Conservation (phyloP, 2,329 filamentous ascomycete genomes). For the Chrysoporthe deuterocubensis region DNA sequence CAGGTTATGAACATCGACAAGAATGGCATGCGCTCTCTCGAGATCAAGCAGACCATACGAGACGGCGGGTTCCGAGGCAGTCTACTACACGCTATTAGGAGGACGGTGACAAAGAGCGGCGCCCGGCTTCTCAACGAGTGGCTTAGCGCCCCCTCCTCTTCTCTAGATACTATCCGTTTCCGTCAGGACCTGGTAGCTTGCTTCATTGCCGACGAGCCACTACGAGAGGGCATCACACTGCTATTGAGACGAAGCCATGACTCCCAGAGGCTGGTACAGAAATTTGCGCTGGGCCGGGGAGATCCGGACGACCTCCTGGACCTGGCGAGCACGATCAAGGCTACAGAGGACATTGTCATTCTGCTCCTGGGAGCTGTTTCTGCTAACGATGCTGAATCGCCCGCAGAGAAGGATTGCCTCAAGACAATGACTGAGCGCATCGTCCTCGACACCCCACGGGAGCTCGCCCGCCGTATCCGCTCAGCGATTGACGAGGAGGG, state of each 20-base stretch:
- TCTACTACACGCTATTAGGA: constrained; percentile 83
- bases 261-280: constrained; percentile 87
- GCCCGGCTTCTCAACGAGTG: constrained; percentile 82
- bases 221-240: constrained; percentile 71
- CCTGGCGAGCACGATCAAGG: constrained; percentile 78
- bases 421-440: constrained; percentile 59
- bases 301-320: constrained; percentile 88
- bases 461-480: constrained; percentile 72
- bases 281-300: constrained; percentile 90
- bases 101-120: constrained; percentile 90
- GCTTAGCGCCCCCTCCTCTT: constrained; percentile 90
- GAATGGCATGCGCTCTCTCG: constrained; percentile 85
- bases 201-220: constrained; percentile 67
- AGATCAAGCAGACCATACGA: constrained; percentile 84
- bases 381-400: constrained; percentile 10
- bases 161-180: constrained; percentile 73
- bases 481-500: constrained; percentile 91
- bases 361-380: constrained; percentile 42
- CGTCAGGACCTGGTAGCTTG: constrained; percentile 81
- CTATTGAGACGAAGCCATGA: constrained; percentile 80
- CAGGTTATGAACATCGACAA: constrained; percentile 91
- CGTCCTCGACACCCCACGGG: constrained; percentile 66
- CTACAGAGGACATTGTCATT: constrained; percentile 68
- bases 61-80: constrained; percentile 82
- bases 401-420: constrained; percentile 42